phyloP scores from a whole-genome alignment of 2,329 filamentous ascomycete genomes.

The Neofusicoccum laricinum region DNA sequence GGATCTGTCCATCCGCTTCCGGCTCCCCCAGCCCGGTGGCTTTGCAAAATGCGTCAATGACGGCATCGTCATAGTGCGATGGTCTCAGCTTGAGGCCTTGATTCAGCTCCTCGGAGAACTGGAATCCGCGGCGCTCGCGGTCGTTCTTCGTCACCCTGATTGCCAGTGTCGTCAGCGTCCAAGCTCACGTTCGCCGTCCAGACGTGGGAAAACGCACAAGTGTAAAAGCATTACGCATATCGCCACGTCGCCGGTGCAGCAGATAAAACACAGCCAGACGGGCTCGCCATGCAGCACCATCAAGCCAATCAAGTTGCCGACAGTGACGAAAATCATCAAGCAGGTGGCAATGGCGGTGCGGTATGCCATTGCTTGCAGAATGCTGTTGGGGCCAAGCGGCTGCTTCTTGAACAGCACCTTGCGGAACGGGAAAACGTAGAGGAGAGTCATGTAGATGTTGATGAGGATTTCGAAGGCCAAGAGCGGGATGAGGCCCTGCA shows the following conservation, averaged over 20 bases:
- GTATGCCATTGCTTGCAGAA: conserved; percentile 52
- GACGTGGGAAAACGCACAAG: too few species aligned
- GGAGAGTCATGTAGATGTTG: conserved; percentile 10
- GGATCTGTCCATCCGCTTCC: background rate
- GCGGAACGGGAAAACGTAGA: conserved; percentile 1
- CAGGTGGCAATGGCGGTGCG: conserved; percentile 60
- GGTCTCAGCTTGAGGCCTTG: background rate
- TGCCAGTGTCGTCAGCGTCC: background rate
- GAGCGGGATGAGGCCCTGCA: conserved; percentile 1
- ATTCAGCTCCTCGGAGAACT: background rate
- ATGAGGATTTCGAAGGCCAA: conserved; percentile 9
- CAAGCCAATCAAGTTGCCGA: conserved; percentile 59
- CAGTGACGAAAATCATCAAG: conserved; percentile 56
- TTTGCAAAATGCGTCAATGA: background rate
- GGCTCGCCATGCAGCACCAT: conserved; percentile 60
- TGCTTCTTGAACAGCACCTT: background rate
- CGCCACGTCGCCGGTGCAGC: conserved; percentile 62
- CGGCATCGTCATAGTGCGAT: background rate
- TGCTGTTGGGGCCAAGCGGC: conserved; percentile 29
- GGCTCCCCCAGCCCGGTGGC: background rate
- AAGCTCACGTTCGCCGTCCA: too few species aligned
- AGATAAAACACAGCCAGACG: conserved; percentile 64
- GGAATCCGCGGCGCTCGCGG: conserved; percentile 7
- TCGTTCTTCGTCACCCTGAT: conserved; percentile 4
- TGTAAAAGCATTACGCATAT: conserved; percentile 62